Percentiles rank a stretch among this genome's conserved stretches.
Evolutionary conservation across 164 flowering plant species (phyloP).

Genomic region (Tetrastigma voinierianum): DNA sequence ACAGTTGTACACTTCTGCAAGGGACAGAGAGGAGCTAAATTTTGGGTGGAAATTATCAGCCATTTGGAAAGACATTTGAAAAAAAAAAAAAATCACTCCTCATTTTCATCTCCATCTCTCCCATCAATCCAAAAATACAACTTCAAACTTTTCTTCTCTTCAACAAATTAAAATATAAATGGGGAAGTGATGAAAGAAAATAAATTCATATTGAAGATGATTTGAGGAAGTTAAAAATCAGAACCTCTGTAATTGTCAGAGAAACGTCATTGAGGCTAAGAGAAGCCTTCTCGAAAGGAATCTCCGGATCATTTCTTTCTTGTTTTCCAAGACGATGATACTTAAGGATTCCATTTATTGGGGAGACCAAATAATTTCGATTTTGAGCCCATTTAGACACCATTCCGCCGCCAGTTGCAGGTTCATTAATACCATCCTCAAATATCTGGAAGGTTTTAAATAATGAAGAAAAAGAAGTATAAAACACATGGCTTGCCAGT

Average conservation of each 20-base stretch:
- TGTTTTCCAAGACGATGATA: constrained; percentile 96
- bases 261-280: constrained; percentile 78
- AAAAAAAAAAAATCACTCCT: background rate
- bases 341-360: constrained; percentile 85
- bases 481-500: too few species aligned
- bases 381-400: constrained; percentile 62
- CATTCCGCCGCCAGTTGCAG: constrained; percentile 26
- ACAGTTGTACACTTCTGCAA: background rate
- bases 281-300: constrained; percentile 92
- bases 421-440: constrained; percentile 91
- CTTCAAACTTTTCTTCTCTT: background rate
- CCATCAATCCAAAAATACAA: background rate
- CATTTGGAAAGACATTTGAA: background rate
- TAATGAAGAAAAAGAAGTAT: too few species aligned
- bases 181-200: background rate
- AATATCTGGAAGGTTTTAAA: constrained; percentile 51
- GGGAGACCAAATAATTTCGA: constrained; percentile 82
- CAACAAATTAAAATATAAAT: background rate
- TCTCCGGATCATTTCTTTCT: constrained; percentile 80
- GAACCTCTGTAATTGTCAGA: constrained; percentile 83
- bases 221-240: constrained; percentile 4
- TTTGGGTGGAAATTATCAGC: background rate
- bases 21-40: background rate
- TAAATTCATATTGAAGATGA: background rate
- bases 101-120: background rate